phyloP scores from a whole-genome alignment of 495 filamentous ascomycete genomes.

The Penicillium paradoxum region DNA sequence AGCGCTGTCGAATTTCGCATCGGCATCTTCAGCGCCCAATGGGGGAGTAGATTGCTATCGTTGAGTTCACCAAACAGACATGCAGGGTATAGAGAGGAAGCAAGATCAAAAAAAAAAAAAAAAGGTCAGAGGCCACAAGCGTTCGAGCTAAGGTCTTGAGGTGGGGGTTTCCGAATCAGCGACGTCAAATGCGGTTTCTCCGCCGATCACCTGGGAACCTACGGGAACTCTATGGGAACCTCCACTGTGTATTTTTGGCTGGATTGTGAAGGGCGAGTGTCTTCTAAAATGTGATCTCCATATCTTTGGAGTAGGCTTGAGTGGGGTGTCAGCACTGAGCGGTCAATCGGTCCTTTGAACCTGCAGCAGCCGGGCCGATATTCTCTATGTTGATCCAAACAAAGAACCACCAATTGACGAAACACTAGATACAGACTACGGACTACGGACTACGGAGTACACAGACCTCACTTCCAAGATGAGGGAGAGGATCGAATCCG shows the following conservation, averaged over 20 bases:
- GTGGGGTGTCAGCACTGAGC: slow-evolving; percentile 1
- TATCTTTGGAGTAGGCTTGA: background rate
- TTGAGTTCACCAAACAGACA: slow-evolving; percentile 16
- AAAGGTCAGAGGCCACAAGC: slow-evolving; percentile 6
- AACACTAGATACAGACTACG: no score
- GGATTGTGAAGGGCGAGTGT: background rate
- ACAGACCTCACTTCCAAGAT: background rate
- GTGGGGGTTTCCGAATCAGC: slow-evolving; percentile 25
- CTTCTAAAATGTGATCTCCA: background rate
- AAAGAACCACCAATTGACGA: background rate
- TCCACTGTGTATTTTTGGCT: slow-evolving; percentile 10
- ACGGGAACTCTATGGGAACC: slow-evolving; percentile 26
- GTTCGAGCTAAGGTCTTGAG: slow-evolving; percentile 18
- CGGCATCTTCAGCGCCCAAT: slow-evolving; percentile 35
- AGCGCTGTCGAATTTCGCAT: slow-evolving; percentile 32
- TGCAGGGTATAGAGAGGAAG: slow-evolving; percentile 15
- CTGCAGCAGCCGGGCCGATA: slow-evolving; percentile 1
- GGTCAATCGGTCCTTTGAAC: slow-evolving; percentile 7
- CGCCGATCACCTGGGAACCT: slow-evolving; percentile 34
- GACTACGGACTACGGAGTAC: no score
- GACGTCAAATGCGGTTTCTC: slow-evolving; percentile 40
- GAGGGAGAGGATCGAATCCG: background rate
- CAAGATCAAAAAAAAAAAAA: slow-evolving; percentile 3
- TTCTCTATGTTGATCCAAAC: background rate
- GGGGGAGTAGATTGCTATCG: slow-evolving; percentile 6